Evolutionary conservation across 1,284 basidiomycete species (phyloP).

Genomic region (Apiotrichum brassicae): DNA sequence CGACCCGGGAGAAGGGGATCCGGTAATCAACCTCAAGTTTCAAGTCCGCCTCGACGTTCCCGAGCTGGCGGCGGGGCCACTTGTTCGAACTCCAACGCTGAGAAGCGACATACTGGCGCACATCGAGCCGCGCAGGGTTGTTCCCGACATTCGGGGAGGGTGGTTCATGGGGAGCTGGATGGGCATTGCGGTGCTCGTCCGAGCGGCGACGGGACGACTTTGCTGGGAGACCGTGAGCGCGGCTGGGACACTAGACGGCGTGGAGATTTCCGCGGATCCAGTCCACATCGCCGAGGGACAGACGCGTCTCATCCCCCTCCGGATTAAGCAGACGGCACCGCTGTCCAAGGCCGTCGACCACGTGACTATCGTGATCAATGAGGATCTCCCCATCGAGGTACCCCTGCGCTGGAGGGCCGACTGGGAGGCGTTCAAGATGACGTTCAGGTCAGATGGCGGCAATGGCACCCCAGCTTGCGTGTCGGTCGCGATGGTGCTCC

Average conservation of each 20-base stretch:
- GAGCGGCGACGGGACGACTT: not conserved
- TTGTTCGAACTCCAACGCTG: no score
- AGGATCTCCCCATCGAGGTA: no score
- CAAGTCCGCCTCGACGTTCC: constrained; percentile 12
- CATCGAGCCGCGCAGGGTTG: constrained; percentile 8
- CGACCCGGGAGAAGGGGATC: constrained; percentile 29
- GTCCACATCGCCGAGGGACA: constrained; percentile 7
- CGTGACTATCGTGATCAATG: not conserved
- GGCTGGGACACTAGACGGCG: not conserved
- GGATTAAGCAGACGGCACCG: not conserved
- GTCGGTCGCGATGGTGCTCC: constrained; percentile 28
- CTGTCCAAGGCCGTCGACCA: not conserved
- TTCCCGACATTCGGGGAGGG: constrained; percentile 34
- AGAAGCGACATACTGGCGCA: no score
- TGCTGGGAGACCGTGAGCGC: no score
- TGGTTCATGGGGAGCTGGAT: constrained; percentile 33
- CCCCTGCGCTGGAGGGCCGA: no score
- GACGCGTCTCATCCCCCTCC: constrained; percentile 10
- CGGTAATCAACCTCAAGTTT: constrained; percentile 29
- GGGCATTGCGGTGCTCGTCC: constrained; percentile 16
- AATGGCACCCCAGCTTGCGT: constrained; percentile 19
- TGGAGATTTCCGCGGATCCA: not conserved
- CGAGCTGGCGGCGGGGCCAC: not conserved
- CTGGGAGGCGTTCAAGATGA: constrained; percentile 23
- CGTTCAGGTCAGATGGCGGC: constrained; percentile 20